These are phyloP conservation scores for Coprinellus micaceus DNA, from an alignment of 768 basidiomycete genomes.

Conservation along the genomic window DNA sequence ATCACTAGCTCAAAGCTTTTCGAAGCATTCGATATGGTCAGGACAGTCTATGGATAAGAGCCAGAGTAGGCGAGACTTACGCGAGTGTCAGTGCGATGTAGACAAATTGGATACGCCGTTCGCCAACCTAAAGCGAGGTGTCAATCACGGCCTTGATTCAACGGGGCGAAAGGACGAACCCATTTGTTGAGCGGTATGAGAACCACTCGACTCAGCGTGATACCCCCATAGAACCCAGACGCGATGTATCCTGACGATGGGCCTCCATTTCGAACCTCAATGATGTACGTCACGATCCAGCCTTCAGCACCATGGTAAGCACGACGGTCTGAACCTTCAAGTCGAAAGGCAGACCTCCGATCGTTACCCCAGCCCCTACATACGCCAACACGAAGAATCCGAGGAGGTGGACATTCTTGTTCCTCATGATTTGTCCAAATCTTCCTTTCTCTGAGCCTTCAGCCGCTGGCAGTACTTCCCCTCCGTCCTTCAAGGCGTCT, in stretches of 20 bases:
- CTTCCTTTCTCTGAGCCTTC: constrained; percentile 19
- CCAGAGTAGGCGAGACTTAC: constrained; percentile 23
- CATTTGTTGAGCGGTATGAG: constrained; percentile 56
- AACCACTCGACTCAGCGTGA: constrained; percentile 51
- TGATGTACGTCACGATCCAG: constrained; percentile 58
- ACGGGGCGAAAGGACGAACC: constrained; percentile 20
- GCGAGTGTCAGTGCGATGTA: constrained; percentile 50
- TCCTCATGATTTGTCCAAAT: constrained; percentile 46
- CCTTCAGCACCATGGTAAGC: constrained; percentile 22
- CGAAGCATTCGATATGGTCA: too few species aligned
- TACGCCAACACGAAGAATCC: constrained; percentile 64
- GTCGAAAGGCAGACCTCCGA: constrained; percentile 62
- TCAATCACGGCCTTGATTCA: background rate
- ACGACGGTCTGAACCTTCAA: constrained; percentile 66
- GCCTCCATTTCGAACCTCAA: constrained; percentile 23
- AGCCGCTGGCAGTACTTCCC: constrained; percentile 31
- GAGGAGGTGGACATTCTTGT: constrained; percentile 55
- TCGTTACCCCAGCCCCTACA: constrained; percentile 65
- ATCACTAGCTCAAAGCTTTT: constrained; percentile 58
- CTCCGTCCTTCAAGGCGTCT: constrained; percentile 57
- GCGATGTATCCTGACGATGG: constrained; percentile 12
- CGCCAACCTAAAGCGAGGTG: constrained; percentile 40
- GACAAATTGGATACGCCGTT: constrained; percentile 48
- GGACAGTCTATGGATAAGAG: background rate
- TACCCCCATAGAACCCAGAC: constrained; percentile 22